Percentiles rank a stretch among this genome's conserved stretches.
Conservation (phyloP, 106 monocot genomes). For the Dendrobium huoshanense region DNA sequence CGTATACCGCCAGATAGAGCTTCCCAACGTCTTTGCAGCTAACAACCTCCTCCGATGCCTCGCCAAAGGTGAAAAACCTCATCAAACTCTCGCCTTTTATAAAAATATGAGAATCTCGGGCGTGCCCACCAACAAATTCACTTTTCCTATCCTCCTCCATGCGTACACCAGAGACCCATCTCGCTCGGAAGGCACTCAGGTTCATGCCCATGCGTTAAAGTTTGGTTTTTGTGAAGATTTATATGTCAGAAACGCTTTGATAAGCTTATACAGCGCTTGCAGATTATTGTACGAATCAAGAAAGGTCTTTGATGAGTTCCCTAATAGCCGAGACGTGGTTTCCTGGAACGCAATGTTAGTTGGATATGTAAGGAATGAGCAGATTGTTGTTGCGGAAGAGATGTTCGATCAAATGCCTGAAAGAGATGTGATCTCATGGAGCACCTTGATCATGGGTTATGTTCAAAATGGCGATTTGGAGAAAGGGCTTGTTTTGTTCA, state of each 20-base stretch:
- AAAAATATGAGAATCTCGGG: conserved; percentile 18
- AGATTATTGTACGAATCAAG: conserved; percentile 6
- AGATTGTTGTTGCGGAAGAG: conserved; percentile 25
- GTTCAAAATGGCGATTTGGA: conserved; percentile 43
- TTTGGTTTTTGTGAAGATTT: conserved; percentile 38
- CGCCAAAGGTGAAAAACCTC: conserved; percentile 12
- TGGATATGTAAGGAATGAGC: conserved; percentile 32
- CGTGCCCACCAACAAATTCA: conserved; percentile 54
- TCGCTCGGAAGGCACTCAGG: conserved; percentile 27
- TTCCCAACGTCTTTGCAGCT: conserved; percentile 45
- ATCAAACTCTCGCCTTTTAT: conserved; percentile 25
- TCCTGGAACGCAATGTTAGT: conserved; percentile 55
- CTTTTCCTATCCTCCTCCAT: conserved; percentile 56
- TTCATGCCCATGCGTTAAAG: conserved; percentile 39
- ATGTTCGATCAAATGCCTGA: conserved; percentile 53
- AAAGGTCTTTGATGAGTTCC: conserved; percentile 46
- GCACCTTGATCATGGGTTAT: conserved; percentile 55
- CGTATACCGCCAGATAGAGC: conserved; percentile 31
- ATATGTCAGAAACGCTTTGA: conserved; percentile 43
- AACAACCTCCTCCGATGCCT: conserved; percentile 75
- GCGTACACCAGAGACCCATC: conserved; percentile 25
- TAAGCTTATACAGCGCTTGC: conserved; percentile 45
- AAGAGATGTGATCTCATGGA: conserved; percentile 60
- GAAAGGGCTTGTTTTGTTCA: conserved; percentile 38
- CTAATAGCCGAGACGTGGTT: conserved; percentile 35